Conservation (phyloP, 75 land plant genomes). For the Pseudotsuga menziesii region DNA sequence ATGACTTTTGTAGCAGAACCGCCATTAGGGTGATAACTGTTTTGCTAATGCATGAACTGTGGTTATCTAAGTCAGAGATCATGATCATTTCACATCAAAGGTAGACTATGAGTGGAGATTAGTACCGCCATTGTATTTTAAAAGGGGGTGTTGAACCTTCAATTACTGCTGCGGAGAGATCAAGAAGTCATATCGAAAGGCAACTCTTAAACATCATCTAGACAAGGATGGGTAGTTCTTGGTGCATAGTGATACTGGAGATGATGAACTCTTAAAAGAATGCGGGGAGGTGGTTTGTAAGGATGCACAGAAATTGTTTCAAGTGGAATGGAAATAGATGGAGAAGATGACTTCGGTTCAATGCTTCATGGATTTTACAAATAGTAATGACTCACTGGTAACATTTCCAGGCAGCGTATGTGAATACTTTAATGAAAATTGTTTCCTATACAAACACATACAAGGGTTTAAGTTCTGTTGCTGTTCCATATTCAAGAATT, state of each 20-base stretch:
- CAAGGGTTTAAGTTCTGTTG: background rate
- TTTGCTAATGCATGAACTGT: too few species aligned
- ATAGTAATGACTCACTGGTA: background rate
- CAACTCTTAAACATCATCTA: slow-evolving; percentile 95
- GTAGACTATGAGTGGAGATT: too few species aligned
- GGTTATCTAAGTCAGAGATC: too few species aligned
- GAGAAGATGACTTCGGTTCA: background rate
- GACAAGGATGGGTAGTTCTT: slow-evolving; percentile 96
- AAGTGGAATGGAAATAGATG: slow-evolving; percentile 11
- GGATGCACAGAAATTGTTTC: slow-evolving; percentile 88
- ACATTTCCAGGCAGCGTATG: background rate
- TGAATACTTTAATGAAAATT: background rate
- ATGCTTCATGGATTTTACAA: background rate
- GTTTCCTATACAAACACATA: background rate
- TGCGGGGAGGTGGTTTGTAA: slow-evolving; percentile 55
- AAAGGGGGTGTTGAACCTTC: slow-evolving; percentile 85
- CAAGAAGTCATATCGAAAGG: slow-evolving; percentile 91
- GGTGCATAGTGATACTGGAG: slow-evolving; percentile 58
- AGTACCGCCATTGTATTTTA: too few species aligned
- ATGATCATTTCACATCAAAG: too few species aligned
- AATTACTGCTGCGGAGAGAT: slow-evolving; percentile 64
- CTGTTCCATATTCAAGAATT: background rate
- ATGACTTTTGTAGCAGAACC: too few species aligned
- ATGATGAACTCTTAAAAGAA: slow-evolving; percentile 74
- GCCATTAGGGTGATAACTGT: too few species aligned